Evolutionary conservation across 208 protist genomes (phyloP), one percentile per base, ranked within the genome.

Genomic region (Wallacemonas sp.): DNA sequence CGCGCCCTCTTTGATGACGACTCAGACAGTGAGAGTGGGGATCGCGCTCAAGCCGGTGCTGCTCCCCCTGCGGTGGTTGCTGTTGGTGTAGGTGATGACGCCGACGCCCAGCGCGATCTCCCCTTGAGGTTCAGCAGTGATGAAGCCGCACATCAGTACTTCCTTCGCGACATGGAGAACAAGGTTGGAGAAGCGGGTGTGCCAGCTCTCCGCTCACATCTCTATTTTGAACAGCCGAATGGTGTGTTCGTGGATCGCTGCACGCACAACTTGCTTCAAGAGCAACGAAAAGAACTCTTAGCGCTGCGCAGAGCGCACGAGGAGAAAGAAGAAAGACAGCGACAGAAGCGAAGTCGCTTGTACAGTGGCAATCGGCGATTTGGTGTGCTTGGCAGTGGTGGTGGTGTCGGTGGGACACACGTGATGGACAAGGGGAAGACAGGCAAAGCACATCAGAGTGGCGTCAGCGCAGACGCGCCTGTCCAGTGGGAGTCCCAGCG

Each of bases 191-290:
- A 38, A 15, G 73, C 46, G 2, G 75, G 72, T 2, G 49, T 77
- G 1, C 84, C 79, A 0, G 59, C 72, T 17, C 70, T 88, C 39
- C 84, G 76, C n/a, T 71, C 79, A 11, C 84, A 86, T 74, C 62
- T 86, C 38, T 84, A 80, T 62, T 84, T 78, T 47, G 84, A 86
- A 59, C 68, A 82, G 59, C 33, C 56, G 19, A 85, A 82, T 59
- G 81, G 78, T 38, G 17, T 75, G 2, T 82, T 86, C 44, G 31
- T 85, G 45, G 62, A 74, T 28, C 68, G 72, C 64, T 69, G 61
- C 17, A 33, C 60, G n/a, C 77, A 84, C 60, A 67, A 55, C 1
- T 42, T 69, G 28, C 27, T 81, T 22, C 31, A 74, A 27, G 60
- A 59, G 28, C 59, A 72, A 24, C 74, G 67, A 24, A 58, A 46